Evolutionary conservation across 805 yeast genomes (phyloP), one percentile per base, ranked within the genome.

Genomic region (Yarrowia divulgata): DNA sequence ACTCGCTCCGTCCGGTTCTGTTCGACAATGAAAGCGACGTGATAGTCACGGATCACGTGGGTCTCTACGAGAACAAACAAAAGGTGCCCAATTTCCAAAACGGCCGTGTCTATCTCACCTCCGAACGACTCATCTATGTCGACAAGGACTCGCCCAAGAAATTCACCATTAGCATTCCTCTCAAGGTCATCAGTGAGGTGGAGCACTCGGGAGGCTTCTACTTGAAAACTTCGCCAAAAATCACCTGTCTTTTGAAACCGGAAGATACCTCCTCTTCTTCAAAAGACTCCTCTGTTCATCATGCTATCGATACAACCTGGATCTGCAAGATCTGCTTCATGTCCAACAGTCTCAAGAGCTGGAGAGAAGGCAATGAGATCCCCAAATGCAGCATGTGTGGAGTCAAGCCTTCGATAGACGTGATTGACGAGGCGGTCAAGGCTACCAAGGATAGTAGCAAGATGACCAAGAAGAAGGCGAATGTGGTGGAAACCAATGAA

Each of bases 311-410:
- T 14, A 71, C 76, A 18, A 80, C 82, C 39, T 94, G 99, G 99
- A 83, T 84, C 1, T 94, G 99, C 77, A 89, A 90, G n/a, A 93
- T 95, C 3, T 94, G 99, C 77, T 86, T 87, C n/a, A 90, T 82
- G 75, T 81, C 88, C 34, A 91, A 92, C 74, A 77, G 76, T 12
- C 72, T 85, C 3, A 75, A 77, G 8, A 72, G 76, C 9, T 77
- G 76, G 69, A 32, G 50, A 16, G 37, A 50, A 2, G 52, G 42
- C 2, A 42, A 66, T 19, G 69, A 54, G 34, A 66, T 50, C 16
- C 68, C 68, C 45, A 37, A 19, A 6, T 57, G 45, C 40, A 34
- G 34, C 62, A 68, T 67, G 60, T 49, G 37, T 32, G 72, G 69
- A 9, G 71, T 70, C 18, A 46, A 46, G 23, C 69, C 71, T 12